Conservation (phyloP, 345 rosid species). For the Schrenkiella parvula region DNA sequence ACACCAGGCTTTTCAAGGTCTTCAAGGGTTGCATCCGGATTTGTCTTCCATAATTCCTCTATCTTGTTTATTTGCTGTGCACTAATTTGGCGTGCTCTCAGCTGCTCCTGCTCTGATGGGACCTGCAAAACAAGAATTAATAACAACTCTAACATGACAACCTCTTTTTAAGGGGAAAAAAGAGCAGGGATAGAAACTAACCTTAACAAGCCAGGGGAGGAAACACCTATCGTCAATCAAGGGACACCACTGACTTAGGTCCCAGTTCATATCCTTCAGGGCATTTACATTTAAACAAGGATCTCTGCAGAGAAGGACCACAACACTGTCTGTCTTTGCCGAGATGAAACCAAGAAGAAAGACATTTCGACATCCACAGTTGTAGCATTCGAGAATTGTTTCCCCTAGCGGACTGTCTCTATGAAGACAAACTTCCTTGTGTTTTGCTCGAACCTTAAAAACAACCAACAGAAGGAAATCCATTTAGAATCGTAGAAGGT, state of each 20-base stretch:
- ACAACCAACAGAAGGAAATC: conserved; percentile 4
- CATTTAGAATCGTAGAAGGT: background rate
- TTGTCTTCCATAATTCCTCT: conserved; percentile 98
- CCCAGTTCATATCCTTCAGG: conserved; percentile 99
- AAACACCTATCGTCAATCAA: conserved; percentile 99
- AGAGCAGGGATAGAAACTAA: conserved; percentile 26
- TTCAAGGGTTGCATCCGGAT: conserved; percentile 96
- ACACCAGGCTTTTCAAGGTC: conserved; percentile 99
- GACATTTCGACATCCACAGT: conserved; percentile 97
- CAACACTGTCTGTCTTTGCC: conserved; percentile 98
- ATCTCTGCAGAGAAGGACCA: conserved; percentile 96
- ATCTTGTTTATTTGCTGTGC: conserved; percentile 99
- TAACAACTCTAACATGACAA: background rate
- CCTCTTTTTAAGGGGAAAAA: background rate
- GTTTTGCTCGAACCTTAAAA: conserved; percentile 91
- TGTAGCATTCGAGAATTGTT: conserved; percentile 98
- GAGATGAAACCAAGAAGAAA: conserved; percentile 98
- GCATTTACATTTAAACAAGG: conserved; percentile 99
- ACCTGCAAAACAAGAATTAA: conserved; percentile 45
- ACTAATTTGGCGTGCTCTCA: conserved; percentile 98
- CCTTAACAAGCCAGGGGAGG: conserved; percentile 99
- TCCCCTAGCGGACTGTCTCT: conserved; percentile 99
- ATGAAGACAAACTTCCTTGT: conserved; percentile 99
- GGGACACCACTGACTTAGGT: conserved; percentile 99
- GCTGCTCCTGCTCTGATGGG: conserved; percentile 98